A percentile compares a stretch with the other conserved stretches of the same genome.
phyloP scores from a whole-genome alignment of 129 eudicot species.

The Oenanthe sinensis region DNA sequence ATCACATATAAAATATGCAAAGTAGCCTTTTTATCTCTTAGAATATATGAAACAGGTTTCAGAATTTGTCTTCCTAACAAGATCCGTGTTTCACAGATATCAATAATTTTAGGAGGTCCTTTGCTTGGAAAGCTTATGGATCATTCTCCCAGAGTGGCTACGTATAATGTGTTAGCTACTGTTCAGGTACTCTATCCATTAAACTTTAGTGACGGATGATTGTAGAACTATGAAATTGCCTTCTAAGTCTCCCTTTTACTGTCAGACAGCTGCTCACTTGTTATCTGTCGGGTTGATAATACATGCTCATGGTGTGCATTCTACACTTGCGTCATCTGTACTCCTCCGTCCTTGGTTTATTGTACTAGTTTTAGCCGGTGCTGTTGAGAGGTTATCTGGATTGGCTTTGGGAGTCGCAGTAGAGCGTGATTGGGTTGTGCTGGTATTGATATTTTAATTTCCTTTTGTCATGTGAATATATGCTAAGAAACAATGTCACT shows the following conservation, averaged over 20 bases:
- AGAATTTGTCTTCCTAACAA: slow-evolving; percentile 16
- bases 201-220: background rate
- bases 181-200: slow-evolving; percentile 51
- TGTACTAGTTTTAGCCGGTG: slow-evolving; percentile 74
- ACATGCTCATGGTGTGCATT: slow-evolving; percentile 56
- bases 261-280: slow-evolving; percentile 88
- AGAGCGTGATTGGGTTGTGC: slow-evolving; percentile 98
- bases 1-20: slow-evolving; percentile 1
- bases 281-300: slow-evolving; percentile 88
- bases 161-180: slow-evolving; percentile 56
- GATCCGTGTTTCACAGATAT: slow-evolving; percentile 51
- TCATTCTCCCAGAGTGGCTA: slow-evolving; percentile 76
- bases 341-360: slow-evolving; percentile 91
- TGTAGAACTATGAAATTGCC: background rate
- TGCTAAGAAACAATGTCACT: background rate
- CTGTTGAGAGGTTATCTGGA: slow-evolving; percentile 86
- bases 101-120: slow-evolving; percentile 84
- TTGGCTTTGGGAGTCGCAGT: slow-evolving; percentile 90
- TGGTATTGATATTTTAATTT: slow-evolving; percentile 35
- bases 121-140: slow-evolving; percentile 93
- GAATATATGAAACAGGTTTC: background rate
- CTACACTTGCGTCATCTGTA: slow-evolving; percentile 45
- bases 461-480: background rate
- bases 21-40: background rate
- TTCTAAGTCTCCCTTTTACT: slow-evolving; percentile 16